Base-by-base conservation (phyloP, 495 filamentous ascomycete species). In the Talaromyces trachyspermus region DNA sequence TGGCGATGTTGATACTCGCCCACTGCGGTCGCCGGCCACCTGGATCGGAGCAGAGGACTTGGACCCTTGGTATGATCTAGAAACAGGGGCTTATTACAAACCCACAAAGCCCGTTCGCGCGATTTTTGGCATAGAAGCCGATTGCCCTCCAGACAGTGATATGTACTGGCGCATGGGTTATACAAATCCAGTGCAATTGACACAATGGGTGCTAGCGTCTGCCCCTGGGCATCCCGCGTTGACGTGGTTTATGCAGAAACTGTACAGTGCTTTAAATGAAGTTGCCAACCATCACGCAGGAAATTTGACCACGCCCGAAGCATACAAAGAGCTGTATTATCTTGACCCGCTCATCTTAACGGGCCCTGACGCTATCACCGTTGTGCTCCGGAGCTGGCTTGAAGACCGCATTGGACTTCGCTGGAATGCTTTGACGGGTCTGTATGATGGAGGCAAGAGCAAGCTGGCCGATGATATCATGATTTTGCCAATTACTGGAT, bases 141-240 rank as follows among this genome's bases (percentile, higher is more conserved):
- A 54, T 33, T 51, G 37, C 19, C 39, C 41, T 18, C 39, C 48
- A 12, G 35, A 51, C 17, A 47, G 23, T 11, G 51, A 56, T 42
- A 27, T 17, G 15, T 54, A 54, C 43, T 56, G 54, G 54, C 54
- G 54, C 17, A 48, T 54, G 41, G 54, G 54, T 10, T 56, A 56
- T 46, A 56, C 51, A 22, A 54, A 54, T 36, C 54, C 54, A 4
- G 42, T 56, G 7, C 54, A 56, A 37, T 35, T 56, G 32, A 56
- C 54, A 8, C 50, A 56, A 26, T 56, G 54, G 54, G 52, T 51
- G 12, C 36, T 56, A 30, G 54, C 54, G 6, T 32, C 42, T 24
- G 39, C 52, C 14, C 46, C 54, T 19, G 24, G 45, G 4, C 54
- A 56, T 23, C 54, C 54, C 1, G 37, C 54, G 14, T 30, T 55